These are phyloP conservation scores for Scleroderma bovista DNA, from an alignment of 768 basidiomycete genomes.

Conservation along the genomic window DNA sequence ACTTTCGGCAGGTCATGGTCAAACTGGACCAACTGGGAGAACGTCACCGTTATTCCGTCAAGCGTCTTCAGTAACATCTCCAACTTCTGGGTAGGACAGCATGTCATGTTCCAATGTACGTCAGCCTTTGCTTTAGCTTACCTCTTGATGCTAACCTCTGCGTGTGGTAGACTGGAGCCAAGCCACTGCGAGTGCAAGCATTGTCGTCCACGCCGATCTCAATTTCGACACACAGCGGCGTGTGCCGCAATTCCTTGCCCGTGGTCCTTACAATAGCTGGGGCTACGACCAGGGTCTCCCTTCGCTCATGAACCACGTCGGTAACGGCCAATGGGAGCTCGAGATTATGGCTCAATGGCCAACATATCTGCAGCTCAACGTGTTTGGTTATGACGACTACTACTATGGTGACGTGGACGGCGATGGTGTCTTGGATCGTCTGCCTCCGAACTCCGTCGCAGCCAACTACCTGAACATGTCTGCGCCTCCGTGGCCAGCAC, in stretches of 20 bases:
- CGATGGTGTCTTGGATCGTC: slow-evolving; percentile 84
- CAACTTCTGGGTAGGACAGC: slow-evolving; percentile 75
- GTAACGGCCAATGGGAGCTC: slow-evolving; percentile 72
- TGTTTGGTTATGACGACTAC: slow-evolving; percentile 87
- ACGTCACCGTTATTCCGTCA: slow-evolving; percentile 57
- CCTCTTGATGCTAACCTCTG: neutral
- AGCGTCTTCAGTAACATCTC: slow-evolving; percentile 42
- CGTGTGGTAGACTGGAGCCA: slow-evolving; percentile 67
- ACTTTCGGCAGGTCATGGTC: slow-evolving; percentile 59
- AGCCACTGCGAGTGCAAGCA: slow-evolving; percentile 51
- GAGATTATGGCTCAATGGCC: slow-evolving; percentile 92
- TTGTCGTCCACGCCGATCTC: slow-evolving; percentile 74
- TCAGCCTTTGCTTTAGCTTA: neutral
- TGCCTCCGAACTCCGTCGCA: slow-evolving; percentile 82
- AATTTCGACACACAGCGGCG: slow-evolving; percentile 59
- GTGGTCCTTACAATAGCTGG: slow-evolving; percentile 90
- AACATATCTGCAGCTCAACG: slow-evolving; percentile 83
- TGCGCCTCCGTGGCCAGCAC: slow-evolving; percentile 79
- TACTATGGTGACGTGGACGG: slow-evolving; percentile 89
- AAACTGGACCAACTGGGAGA: slow-evolving; percentile 72
- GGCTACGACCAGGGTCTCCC: slow-evolving; percentile 82
- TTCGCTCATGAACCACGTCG: slow-evolving; percentile 59
- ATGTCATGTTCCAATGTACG: slow-evolving; percentile 87
- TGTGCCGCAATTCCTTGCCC: slow-evolving; percentile 80
- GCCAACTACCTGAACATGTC: slow-evolving; percentile 91